These are phyloP conservation scores for Neopestalotiopsis clavispora DNA, from an alignment of 2,329 filamentous ascomycete species.

Conservation along the genomic window DNA sequence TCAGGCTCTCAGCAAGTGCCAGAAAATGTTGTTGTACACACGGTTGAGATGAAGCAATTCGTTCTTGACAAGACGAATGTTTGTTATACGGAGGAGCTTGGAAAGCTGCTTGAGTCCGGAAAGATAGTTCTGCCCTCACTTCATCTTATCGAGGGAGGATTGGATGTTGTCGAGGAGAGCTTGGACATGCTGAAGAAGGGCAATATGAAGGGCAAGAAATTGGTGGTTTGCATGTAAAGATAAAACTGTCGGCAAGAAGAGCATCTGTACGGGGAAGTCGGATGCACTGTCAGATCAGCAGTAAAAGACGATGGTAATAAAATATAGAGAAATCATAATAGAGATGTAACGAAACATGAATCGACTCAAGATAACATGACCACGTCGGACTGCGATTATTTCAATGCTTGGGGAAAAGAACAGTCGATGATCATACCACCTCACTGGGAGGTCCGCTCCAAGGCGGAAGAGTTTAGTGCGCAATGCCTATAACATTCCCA, in stretches of 20 bases:
- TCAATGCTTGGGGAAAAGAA: no score
- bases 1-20: constrained; percentile 29
- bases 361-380: background rate
- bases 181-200: constrained; percentile 39
- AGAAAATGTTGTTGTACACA: constrained; percentile 36
- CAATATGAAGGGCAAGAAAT: constrained; percentile 38
- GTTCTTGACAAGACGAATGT: constrained; percentile 36
- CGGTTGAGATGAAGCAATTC: constrained; percentile 46
- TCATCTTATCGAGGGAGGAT: constrained; percentile 38
- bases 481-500: no score
- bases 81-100: constrained; percentile 36
- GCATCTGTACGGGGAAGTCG: background rate
- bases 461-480: background rate
- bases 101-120: constrained; percentile 34
- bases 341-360: background rate
- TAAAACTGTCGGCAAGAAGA: background rate
- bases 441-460: no score
- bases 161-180: constrained; percentile 35
- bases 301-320: background rate
- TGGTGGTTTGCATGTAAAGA: constrained; percentile 35
- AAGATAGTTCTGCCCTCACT: constrained; percentile 36
- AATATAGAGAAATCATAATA: background rate
- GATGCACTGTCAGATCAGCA: background rate
- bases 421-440: no score
- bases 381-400: no score